phyloP scores from a whole-genome alignment of 352 stramenopile species.

The Pythium apleroticum region DNA sequence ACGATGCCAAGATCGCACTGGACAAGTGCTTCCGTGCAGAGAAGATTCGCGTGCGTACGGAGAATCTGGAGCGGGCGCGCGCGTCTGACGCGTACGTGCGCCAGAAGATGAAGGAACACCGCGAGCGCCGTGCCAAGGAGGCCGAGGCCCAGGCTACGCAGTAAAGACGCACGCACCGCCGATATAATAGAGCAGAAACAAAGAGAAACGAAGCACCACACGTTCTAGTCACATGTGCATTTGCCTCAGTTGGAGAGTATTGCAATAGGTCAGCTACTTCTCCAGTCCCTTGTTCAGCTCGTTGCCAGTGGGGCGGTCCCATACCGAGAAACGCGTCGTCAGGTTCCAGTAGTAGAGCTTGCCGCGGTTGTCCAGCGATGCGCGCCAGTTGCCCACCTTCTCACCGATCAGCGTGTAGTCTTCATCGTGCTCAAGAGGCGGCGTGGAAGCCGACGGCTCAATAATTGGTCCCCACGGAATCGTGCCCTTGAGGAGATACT shows the following conservation, averaged over 20 bases:
- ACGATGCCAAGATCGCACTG: conserved; percentile 66
- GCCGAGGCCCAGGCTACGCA: conserved; percentile 1
- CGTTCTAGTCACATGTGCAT: neutral
- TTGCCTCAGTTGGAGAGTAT: neutral
- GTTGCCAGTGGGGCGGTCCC: conserved; percentile 64
- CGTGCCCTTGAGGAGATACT: conserved; percentile 69
- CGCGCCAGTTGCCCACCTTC: conserved; percentile 82
- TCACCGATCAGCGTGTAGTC: conserved; percentile 82
- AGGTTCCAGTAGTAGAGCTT: conserved; percentile 90
- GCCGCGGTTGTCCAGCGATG: conserved; percentile 80
- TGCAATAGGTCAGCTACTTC: conserved; percentile 26
- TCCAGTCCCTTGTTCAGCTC: conserved; percentile 55
- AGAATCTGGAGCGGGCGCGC: conserved; percentile 65
- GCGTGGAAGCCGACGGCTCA: conserved; percentile 5
- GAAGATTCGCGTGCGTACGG: conserved; percentile 58
- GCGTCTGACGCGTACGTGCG: conserved; percentile 68
- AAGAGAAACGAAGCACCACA: neutral
- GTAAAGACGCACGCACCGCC: neutral
- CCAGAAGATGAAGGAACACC: conserved; percentile 75
- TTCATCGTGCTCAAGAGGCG: conserved; percentile 34
- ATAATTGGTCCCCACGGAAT: conserved; percentile 68
- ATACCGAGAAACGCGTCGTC: conserved; percentile 78
- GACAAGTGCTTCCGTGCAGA: conserved; percentile 80
- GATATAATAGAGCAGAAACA: neutral
- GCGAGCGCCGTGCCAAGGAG: conserved; percentile 42